Evolutionary conservation across 257 asterid genomes (phyloP).

Genomic region (Penstemon barbatus): DNA sequence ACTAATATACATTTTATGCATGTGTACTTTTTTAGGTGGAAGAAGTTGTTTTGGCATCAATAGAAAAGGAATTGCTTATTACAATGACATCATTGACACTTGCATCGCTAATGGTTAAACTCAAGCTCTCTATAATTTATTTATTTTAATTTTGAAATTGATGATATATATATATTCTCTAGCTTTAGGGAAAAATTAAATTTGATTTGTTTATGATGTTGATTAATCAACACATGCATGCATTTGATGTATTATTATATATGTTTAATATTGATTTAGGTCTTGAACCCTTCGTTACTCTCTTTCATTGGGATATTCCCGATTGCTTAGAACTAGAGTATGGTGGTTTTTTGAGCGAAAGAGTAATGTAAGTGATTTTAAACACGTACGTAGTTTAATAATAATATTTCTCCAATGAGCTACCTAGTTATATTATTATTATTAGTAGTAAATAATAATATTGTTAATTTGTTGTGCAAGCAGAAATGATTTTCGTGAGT

Average conservation of each 20-base stretch:
- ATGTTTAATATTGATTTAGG: constrained; percentile 14
- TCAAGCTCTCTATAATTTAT: not conserved
- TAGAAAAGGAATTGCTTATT: constrained; percentile 36
- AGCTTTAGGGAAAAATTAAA: too few relatives aligned
- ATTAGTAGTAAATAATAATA: too few relatives aligned
- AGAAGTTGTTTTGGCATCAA: constrained; percentile 30
- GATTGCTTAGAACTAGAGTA: constrained; percentile 38
- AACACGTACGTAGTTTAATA: too few relatives aligned
- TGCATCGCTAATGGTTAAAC: constrained; percentile 30
- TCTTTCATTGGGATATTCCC: constrained; percentile 48
- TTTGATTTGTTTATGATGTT: too few relatives aligned
- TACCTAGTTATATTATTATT: too few relatives aligned
- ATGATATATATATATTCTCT: too few relatives aligned
- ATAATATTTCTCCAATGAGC: too few relatives aligned
- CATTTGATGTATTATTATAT: too few relatives aligned
- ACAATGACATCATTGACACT: constrained; percentile 34
- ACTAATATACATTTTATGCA: too few relatives aligned
- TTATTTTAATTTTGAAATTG: too few relatives aligned
- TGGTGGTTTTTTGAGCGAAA: constrained; percentile 31
- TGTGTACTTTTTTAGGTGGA: constrained; percentile 25
- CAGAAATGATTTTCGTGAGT: constrained; percentile 38
- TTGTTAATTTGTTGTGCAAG: too few relatives aligned
- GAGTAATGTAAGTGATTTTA: not conserved
- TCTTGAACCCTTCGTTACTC: constrained; percentile 31
- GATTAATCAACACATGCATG: too few relatives aligned